Conservation (phyloP, 768 basidiomycete genomes). For the Suillus clintonianus region DNA sequence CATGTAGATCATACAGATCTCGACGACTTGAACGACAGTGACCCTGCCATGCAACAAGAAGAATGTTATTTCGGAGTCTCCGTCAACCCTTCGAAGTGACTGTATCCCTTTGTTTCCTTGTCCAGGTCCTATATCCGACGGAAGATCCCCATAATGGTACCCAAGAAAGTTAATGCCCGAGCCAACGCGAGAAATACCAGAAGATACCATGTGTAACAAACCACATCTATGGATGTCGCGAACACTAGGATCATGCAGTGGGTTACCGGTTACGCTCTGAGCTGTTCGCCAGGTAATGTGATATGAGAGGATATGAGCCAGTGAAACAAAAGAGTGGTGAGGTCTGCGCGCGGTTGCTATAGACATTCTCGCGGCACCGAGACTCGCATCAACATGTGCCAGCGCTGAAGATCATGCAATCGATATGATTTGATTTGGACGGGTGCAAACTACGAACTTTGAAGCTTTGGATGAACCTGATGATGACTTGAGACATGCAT, state of each 20-base stretch:
- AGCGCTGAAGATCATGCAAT: background rate
- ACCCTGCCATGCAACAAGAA: too few relatives aligned
- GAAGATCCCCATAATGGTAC: background rate
- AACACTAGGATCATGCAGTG: too few relatives aligned
- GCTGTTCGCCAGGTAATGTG: background rate
- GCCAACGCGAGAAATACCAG: background rate
- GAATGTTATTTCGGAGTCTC: background rate
- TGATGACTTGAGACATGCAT: too few relatives aligned
- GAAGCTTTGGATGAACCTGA: too few relatives aligned
- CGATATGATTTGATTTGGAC: background rate
- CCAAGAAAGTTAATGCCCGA: background rate
- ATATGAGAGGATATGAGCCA: too few relatives aligned
- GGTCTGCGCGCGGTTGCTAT: background rate
- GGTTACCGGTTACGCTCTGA: too few relatives aligned
- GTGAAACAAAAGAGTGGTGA: too few relatives aligned
- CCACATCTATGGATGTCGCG: too few relatives aligned
- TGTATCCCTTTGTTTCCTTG: background rate
- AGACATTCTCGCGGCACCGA: background rate
- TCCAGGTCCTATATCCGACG: background rate
- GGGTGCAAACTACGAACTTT: background rate
- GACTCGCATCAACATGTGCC: background rate
- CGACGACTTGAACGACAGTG: background rate
- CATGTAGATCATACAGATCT: background rate
- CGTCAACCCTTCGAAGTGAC: background rate
- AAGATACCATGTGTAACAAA: background rate